Base-by-base conservation (phyloP, 2,329 filamentous ascomycete genomes). In the Pseudonectria foliicola region DNA sequence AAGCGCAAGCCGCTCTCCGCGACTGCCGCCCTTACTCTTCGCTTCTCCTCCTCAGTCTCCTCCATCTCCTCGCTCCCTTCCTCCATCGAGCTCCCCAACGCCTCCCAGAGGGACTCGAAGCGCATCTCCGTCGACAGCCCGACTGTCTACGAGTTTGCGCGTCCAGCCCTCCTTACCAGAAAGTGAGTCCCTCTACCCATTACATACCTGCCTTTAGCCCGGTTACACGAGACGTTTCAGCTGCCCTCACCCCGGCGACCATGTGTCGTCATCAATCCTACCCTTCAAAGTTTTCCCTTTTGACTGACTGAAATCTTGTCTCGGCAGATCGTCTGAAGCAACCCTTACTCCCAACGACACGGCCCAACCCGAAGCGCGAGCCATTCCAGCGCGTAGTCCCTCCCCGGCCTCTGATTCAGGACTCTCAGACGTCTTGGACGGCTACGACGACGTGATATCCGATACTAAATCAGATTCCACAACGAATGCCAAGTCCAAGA, bases 1-100 rank as follows among this genome's bases (percentile, higher is more conserved):
- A 71, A 70, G 53, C 69, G 77, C 43, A 80, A 81, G 60, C 77
- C 77, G 35, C 55, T 81, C 41, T 77, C 76, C 28, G 61, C 65
- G 7, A 69, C 70, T 23, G 51, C 44, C 31, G 37, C 38, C 30
- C 35, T 46, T 25, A 47, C 44, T 27, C 38, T 46, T 37, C 52
- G 48, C 39, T 51, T 44, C 38, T 50, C 48, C 25, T 50, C 45
- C 25, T 33, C 45, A 30, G 33, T 14, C 30, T 34, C 34, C 12
- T 13, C 27, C 34, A 30, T 31, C 15, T 24, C 35, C n/a, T 33
- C 37, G 10, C 30, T 51, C n/a, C 50, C 51, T 8, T 57, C 59
- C 25, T 59, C 50, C 31, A 55, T 61, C 34, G 62, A 67, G 39
- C 59, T 71, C 14, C 61, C 65, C 27, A 63, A 64, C 42, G 70